These are phyloP conservation scores for Rhododendron williamsianum DNA, from an alignment of 148 eudicot species.

Conservation along the genomic window DNA sequence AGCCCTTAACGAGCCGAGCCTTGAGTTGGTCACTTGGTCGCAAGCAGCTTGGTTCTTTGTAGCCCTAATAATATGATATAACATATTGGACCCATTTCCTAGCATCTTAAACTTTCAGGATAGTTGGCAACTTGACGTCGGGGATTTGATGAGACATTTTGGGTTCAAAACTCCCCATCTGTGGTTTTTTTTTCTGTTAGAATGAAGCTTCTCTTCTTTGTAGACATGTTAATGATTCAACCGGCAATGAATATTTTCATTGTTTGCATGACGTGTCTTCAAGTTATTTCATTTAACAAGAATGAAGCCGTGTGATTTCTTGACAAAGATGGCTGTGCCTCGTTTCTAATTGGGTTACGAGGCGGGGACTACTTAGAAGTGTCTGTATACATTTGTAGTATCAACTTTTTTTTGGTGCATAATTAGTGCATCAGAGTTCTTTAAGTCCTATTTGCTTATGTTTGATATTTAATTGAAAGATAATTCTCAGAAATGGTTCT, in stretches of 20 bases:
- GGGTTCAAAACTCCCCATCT: neutral
- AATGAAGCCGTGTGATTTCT: neutral
- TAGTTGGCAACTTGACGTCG: neutral
- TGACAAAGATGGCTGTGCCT: neutral
- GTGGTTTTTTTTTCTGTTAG: neutral
- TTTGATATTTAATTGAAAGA: neutral
- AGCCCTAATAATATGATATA: too few relatives aligned
- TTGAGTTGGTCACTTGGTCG: too few relatives aligned
- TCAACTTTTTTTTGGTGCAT: too few relatives aligned
- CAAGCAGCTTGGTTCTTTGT: too few relatives aligned
- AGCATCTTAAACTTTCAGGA: neutral
- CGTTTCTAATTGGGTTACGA: neutral
- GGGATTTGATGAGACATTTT: neutral
- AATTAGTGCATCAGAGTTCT: neutral
- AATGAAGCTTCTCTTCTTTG: neutral
- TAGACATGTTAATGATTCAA: neutral
- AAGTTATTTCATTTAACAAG: neutral
- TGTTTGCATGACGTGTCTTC: neutral
- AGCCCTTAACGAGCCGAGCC: too few relatives aligned
- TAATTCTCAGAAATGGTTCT: neutral
- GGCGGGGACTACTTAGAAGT: neutral
- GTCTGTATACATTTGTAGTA: neutral
- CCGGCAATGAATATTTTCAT: neutral
- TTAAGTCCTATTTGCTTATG: neutral
- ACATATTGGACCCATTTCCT: neutral